A percentile compares a stretch with the other conserved stretches of the same genome.
Conservation (phyloP, 441 rosid species). For the Codiaeum variegatum region DNA sequence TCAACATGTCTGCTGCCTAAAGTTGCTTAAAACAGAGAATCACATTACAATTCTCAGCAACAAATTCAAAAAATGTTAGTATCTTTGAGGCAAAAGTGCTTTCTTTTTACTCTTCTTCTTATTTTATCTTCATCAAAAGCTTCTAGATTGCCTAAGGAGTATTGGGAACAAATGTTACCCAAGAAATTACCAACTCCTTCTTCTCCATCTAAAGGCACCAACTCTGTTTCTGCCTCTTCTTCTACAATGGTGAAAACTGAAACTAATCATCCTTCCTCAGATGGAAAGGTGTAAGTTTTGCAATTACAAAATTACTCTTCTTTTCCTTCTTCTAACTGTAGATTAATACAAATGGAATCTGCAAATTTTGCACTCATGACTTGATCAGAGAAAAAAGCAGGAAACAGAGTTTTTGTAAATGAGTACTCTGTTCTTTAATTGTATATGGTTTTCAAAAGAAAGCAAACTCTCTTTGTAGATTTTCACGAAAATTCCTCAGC, state of each 20-base stretch:
- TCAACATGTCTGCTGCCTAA: conserved; percentile 60
- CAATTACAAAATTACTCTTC: not conserved
- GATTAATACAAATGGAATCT: conserved; percentile 1
- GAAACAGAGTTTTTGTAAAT: conserved; percentile 26
- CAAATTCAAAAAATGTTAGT: conserved; percentile 29
- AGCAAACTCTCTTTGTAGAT: conserved; percentile 17
- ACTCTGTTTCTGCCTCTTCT: conserved; percentile 46
- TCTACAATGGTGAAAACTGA: conserved; percentile 32
- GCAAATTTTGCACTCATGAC: conserved; percentile 5
- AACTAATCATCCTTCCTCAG: conserved; percentile 37
- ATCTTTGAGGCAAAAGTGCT: conserved; percentile 41
- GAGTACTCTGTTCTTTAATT: conserved; percentile 4
- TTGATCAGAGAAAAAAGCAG: conserved; percentile 8
- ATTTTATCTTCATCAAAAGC: conserved; percentile 40
- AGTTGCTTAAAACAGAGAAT: conserved; percentile 18
- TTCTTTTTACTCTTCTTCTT: conserved; percentile 41
- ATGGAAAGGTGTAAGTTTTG: conserved; percentile 53
- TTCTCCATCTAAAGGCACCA: conserved; percentile 86
- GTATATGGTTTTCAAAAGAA: conserved; percentile 7
- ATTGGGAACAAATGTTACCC: conserved; percentile 83
- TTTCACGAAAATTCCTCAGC: conserved; percentile 4
- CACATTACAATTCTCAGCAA: not conserved
- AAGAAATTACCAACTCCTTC: conserved; percentile 73
- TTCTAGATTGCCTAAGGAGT: conserved; percentile 56
- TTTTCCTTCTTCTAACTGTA: conserved; percentile 23